Percentiles rank a stretch among this genome's conserved stretches.
Conservation (phyloP, 768 basidiomycete genomes). For the Suillus subaureus region DNA sequence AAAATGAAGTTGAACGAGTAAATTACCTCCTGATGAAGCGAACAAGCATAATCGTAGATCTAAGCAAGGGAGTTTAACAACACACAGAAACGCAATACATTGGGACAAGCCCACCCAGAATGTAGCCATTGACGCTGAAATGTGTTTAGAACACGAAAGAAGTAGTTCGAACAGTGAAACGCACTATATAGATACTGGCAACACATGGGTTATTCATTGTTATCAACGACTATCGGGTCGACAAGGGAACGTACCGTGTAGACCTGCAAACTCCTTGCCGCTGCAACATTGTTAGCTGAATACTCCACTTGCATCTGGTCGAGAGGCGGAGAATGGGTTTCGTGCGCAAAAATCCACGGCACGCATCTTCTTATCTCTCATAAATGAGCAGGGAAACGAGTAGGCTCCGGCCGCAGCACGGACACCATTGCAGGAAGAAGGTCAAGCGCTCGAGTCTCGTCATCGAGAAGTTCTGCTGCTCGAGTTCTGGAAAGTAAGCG, state of each 20-base stretch:
- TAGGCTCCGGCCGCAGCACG: background rate
- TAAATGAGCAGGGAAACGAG: background rate
- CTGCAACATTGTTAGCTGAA: background rate
- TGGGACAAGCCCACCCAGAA: background rate
- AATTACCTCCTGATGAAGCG: background rate
- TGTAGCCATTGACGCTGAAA: conserved; percentile 5
- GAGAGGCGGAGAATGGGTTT: background rate
- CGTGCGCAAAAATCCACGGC: background rate
- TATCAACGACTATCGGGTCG: background rate
- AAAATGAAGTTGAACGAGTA: too few species aligned
- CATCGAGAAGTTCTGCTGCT: background rate
- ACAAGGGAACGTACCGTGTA: background rate
- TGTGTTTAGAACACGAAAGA: background rate
- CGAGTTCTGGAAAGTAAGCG: background rate
- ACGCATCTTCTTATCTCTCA: background rate
- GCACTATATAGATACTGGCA: background rate
- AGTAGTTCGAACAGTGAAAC: background rate
- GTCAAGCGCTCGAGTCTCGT: background rate
- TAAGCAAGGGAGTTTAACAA: background rate
- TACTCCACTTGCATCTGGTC: background rate
- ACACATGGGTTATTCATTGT: background rate
- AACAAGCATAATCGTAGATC: conserved; percentile 2
- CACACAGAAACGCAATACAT: background rate
- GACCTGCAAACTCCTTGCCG: background rate
- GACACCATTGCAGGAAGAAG: background rate